Evolutionary conservation across 192 early-diverging fungal species (phyloP), one percentile per base, ranked within the genome.

Genomic region (Chytriomyces sp.): DNA sequence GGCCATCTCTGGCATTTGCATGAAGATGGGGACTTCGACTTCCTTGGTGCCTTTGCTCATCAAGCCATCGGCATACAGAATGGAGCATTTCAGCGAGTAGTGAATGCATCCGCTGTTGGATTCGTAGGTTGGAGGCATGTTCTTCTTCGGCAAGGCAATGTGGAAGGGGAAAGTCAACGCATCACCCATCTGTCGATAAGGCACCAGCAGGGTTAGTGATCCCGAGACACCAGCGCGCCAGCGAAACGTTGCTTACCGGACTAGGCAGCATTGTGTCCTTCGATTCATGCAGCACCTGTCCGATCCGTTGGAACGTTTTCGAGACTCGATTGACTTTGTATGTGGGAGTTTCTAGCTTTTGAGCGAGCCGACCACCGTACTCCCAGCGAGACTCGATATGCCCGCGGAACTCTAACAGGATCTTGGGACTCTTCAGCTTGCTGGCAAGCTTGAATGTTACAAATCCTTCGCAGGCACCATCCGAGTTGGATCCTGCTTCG

Each of bases 261-360:
- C 49, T 72, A 0, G 70, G 70, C 0, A 3, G 49, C 52, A 74
- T 19, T 4, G 72, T 26, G 28, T 74, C 73, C 64, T 74, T 74
- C 25, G 52, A 54, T 30, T 74, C 73, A 6, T 64, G n/a, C 63
- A 74, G 39, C n/a, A 59, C 30, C 19, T 74, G 53, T 19, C 55
- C 12, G 39, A 58, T 19, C 10, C 58, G 49, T 5, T 54, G 55
- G 55, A 74, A 74, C 8, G 33, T 28, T 40, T 72, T 72, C 12
- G 63, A 56, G 25, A 56, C 33, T 33, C 31, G 14, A 40, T n/a
- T 25, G 25, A 38, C 30, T 19, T 67, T 69, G 12, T 69, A 32
- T 1, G 44, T n/a, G 14, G 44, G 44, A 12, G 66, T 19, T 69
- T 69, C 66, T n/a, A 53, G 52, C 37, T 69, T 69, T 7, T 17